Evolutionary conservation across 495 filamentous ascomycete genomes (phyloP).

Genomic region (Hapsidospora chrysogenum): DNA sequence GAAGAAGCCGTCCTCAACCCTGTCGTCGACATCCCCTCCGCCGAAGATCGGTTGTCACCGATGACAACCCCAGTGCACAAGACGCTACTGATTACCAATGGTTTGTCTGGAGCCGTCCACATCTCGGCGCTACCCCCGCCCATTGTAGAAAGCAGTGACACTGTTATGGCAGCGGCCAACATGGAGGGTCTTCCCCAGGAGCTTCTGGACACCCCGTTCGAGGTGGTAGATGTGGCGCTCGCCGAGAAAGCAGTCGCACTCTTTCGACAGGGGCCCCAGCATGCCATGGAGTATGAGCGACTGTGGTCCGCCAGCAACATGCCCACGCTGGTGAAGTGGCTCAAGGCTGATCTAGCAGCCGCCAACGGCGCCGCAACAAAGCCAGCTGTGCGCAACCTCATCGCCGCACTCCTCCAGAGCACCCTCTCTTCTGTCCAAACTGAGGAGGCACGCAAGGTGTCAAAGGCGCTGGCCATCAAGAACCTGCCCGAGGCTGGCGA

Average conservation of each 20-base stretch:
- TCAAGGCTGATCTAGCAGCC: constrained; percentile 32
- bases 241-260: constrained; percentile 41
- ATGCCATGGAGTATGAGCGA: constrained; percentile 53
- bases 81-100: constrained; percentile 57
- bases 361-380: constrained; percentile 30
- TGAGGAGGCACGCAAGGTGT: constrained; percentile 25
- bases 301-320: constrained; percentile 58
- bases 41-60: constrained; percentile 38
- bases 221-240: constrained; percentile 18
- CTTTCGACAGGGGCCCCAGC: constrained; percentile 49
- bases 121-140: constrained; percentile 18
- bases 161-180: constrained; percentile 24
- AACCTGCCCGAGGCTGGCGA: constrained; percentile 17
- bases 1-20: constrained; percentile 55
- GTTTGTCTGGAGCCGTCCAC: constrained; percentile 27
- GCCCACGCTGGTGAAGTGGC: constrained; percentile 48
- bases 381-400: constrained; percentile 42
- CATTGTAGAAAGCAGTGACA: constrained; percentile 13
- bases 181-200: constrained; percentile 20
- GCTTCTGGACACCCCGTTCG: constrained; percentile 14
- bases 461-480: constrained; percentile 13
- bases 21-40: constrained; percentile 47
- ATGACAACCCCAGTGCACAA: constrained; percentile 77
- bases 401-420: constrained; percentile 47
- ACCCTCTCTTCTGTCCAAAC: constrained; percentile 34